Base-by-base conservation (phyloP, 1,284 basidiomycete genomes). In the Takashimella koratensis region DNA sequence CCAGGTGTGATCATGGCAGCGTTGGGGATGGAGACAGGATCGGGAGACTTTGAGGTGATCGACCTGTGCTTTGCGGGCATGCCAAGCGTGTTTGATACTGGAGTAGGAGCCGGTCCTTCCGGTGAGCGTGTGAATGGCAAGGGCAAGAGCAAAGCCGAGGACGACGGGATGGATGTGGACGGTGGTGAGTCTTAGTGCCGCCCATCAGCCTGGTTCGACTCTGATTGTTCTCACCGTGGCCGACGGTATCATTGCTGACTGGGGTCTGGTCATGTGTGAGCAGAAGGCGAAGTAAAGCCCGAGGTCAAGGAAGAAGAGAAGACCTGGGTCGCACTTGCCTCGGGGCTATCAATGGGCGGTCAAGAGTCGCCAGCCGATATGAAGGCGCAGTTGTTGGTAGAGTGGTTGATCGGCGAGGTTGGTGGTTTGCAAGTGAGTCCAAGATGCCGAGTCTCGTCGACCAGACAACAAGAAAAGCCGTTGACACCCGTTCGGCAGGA, bases 11-110 rank as follows among this genome's bases (percentile, higher is more conserved):
- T 98, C 53, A 81, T 93, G 54, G 92, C 87, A 23, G 91, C 84
- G 0, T 80, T 99, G 10, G 95, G 95, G 2, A 84, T 87, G 65
- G 96, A 98, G 73, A 96, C 89, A 0, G 79, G 83, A 1, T 81
- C 81, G 21, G 95, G 96, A 5, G 92, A 97, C 59, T 98, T 98
- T 65, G 88, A 97, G 68, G 93, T 96, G 3, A 81, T 88, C n/a
- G 95, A 98, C 72, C 74, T 90, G 4, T 91, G 90, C 74, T 90
- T 83, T 67, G 82, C 93, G 2, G 93, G 86, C 0, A 78, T 93
- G 75, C 85, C 92, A 6, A 84, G 84, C 1, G 84, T 87, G 59
- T 70, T 67, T 10, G 45, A 54, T 53, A 45, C 45, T 36, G 30
- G 16, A 8, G 30, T 8, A 8, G 30, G 16, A 2, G 62, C 65